These are phyloP conservation scores for Trichoderma pleuroti DNA, from an alignment of 2,329 filamentous ascomycete species.

Conservation along the genomic window DNA sequence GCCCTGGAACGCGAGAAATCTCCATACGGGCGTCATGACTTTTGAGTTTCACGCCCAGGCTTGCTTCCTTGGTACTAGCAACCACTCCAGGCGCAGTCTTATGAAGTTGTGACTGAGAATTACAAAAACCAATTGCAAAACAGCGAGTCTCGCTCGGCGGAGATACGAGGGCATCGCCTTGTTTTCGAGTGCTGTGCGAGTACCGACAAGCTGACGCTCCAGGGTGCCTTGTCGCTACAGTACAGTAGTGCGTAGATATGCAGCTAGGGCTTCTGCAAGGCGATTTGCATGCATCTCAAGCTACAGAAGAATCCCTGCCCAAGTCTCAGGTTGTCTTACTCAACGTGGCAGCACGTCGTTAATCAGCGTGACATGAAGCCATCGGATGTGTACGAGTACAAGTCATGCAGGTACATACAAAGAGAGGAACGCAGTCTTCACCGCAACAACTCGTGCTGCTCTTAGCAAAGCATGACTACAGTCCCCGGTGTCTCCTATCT, in stretches of 20 bases:
- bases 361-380: not conserved
- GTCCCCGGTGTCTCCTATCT: not conserved
- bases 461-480: not conserved
- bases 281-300: constrained; percentile 9
- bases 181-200: not conserved
- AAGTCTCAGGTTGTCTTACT: not conserved
- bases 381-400: not conserved
- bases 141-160: not conserved
- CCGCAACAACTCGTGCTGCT: not conserved
- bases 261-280: constrained; percentile 9
- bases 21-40: not conserved
- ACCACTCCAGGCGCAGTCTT: not conserved
- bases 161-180: not conserved
- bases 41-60: not conserved
- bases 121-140: not conserved
- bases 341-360: not conserved
- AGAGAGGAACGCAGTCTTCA: not conserved
- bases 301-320: not conserved
- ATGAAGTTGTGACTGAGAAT: constrained; percentile 2
- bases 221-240: not conserved
- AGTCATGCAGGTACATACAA: not conserved
- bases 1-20: constrained; percentile 13
- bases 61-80: constrained; percentile 1
- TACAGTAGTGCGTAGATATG: not conserved
- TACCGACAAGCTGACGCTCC: not conserved